Conservation (phyloP, 495 filamentous ascomycete genomes). For the Penicillium bialowiezense region DNA sequence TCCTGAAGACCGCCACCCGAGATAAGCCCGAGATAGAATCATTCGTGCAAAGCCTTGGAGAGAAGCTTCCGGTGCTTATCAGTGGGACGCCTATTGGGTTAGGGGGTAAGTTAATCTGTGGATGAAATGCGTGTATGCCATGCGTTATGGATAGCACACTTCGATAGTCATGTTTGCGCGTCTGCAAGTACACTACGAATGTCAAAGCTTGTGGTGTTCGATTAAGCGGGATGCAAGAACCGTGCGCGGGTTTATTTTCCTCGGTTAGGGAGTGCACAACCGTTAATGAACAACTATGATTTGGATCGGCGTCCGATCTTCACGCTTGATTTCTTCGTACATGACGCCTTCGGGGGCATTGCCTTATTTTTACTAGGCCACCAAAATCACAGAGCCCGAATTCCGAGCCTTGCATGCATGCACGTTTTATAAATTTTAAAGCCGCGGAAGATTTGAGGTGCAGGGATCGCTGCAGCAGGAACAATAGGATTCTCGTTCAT, state of each 20-base stretch:
- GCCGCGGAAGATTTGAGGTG: neutral
- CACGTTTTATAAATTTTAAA: neutral
- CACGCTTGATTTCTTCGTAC: neutral
- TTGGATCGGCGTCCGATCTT: neutral
- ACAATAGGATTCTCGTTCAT: neutral
- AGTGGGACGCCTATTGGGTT: too few species aligned
- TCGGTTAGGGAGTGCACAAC: neutral
- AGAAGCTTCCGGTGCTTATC: too few species aligned
- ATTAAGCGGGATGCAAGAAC: neutral
- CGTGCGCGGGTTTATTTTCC: neutral
- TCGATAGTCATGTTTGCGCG: too few species aligned
- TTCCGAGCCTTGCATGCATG: neutral
- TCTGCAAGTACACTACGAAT: too few species aligned
- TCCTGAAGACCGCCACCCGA: too few species aligned
- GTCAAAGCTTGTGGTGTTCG: neutral
- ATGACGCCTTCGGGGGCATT: neutral
- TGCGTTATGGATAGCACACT: too few species aligned
- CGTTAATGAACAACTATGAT: neutral
- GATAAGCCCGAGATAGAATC: too few species aligned
- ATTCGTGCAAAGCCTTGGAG: too few species aligned
- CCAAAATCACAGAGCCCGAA: neutral
- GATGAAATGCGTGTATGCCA: too few species aligned
- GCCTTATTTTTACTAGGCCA: neutral
- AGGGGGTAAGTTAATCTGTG: too few species aligned
- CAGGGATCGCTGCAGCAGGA: neutral